A percentile compares a stretch with the other conserved stretches of the same genome.
Evolutionary conservation across 1,284 basidiomycete species (phyloP).

Genomic region (Malassezia restricta): DNA sequence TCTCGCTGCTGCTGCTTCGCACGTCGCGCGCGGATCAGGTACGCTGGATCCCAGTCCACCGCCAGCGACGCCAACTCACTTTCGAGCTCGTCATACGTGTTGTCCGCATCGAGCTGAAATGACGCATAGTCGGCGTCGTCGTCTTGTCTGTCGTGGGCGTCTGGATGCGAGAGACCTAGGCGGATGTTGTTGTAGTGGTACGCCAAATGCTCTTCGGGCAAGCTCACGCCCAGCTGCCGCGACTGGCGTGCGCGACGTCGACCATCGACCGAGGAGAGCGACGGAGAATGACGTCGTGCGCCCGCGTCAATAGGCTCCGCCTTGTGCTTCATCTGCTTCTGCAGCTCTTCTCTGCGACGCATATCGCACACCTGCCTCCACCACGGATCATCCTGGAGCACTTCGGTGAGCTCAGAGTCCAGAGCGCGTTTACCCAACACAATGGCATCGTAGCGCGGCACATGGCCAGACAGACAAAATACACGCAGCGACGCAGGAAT

Average conservation of each 20-base stretch:
- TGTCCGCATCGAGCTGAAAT: constrained; percentile 10
- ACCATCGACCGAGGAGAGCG: background rate
- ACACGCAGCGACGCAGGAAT: constrained; percentile 42
- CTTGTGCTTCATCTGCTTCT: constrained; percentile 19
- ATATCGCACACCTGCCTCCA: constrained; percentile 38
- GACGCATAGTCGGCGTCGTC: constrained; percentile 9
- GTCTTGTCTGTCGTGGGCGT: constrained; percentile 26
- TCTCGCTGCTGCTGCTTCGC: background rate
- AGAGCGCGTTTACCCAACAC: constrained; percentile 30
- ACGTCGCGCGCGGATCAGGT: background rate
- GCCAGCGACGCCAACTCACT: constrained; percentile 31
- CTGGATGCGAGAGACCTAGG: constrained; percentile 40
- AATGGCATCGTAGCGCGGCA: constrained; percentile 38
- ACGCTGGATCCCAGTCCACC: constrained; percentile 15
- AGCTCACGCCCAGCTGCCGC: constrained; percentile 29
- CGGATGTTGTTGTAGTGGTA: constrained; percentile 43
- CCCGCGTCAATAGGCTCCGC: constrained; percentile 16
- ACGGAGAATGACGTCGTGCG: background rate
- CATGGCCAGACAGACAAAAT: constrained; percentile 32
- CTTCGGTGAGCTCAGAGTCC: constrained; percentile 21
- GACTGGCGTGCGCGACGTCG: constrained; percentile 18
- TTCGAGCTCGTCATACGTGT: constrained; percentile 16
- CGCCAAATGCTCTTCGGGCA: constrained; percentile 41
- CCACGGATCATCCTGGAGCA: constrained; percentile 39
- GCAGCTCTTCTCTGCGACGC: constrained; percentile 31